These are phyloP conservation scores for Mycena belliarum DNA, from an alignment of 768 basidiomycete species.

Conservation along the genomic window DNA sequence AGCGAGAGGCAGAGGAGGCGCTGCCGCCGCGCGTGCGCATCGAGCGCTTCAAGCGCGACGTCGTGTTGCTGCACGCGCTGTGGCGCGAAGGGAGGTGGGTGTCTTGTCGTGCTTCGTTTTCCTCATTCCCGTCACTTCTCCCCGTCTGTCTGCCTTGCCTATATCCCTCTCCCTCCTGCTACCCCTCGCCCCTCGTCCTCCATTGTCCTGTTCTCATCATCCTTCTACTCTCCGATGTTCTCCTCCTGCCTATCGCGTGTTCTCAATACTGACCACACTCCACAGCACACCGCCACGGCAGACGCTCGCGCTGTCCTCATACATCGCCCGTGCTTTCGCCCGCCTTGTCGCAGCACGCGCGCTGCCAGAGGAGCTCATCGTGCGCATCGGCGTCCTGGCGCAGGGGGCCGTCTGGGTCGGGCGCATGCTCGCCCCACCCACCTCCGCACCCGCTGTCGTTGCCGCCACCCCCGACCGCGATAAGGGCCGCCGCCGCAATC, in stretches of 20 bases:
- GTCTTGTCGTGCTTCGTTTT: neutral
- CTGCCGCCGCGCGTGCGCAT: slow-evolving; percentile 52
- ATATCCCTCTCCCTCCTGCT: too few species aligned
- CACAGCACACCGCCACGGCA: neutral
- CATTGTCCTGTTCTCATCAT: too few species aligned
- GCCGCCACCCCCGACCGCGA: too few species aligned
- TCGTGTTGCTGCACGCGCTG: slow-evolving; percentile 76
- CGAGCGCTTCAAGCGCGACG: slow-evolving; percentile 68
- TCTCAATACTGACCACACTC: neutral
- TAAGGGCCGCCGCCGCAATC: neutral
- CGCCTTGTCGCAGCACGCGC: slow-evolving; percentile 14
- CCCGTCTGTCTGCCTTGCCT: too few species aligned
- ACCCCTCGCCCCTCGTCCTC: too few species aligned
- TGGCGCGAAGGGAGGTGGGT: slow-evolving; percentile 45
- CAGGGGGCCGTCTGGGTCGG: slow-evolving; percentile 21
- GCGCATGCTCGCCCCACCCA: neutral
- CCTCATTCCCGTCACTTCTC: too few species aligned
- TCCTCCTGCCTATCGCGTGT: too few species aligned
- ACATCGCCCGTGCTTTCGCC: slow-evolving; percentile 12
- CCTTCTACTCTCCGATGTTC: too few species aligned
- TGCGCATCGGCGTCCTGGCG: slow-evolving; percentile 13
- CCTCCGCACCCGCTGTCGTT: too few species aligned
- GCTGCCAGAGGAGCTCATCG: slow-evolving; percentile 22
- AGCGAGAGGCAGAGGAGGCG: slow-evolving; percentile 52
- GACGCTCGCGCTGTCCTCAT: slow-evolving; percentile 4